Evolutionary conservation across 108 stramenopile genomes (phyloP), one percentile per base, ranked within the genome.

Genomic region (Asterionellopsis glacialis): DNA sequence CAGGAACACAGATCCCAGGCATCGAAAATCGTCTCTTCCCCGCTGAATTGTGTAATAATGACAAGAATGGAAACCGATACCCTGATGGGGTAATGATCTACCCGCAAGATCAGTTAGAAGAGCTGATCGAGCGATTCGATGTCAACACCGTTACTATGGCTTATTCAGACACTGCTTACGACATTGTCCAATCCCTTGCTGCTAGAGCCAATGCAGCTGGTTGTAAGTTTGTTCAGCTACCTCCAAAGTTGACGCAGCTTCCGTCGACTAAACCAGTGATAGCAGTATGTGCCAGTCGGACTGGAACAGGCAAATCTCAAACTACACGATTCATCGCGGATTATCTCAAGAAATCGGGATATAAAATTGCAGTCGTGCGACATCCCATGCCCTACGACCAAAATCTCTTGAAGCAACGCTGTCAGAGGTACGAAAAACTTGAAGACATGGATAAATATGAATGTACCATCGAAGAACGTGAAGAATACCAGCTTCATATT

Each of bases 361-460:
- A 64, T 65, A 74, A 50, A 23, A 49, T 78, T 41, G 77, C 65
- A 38, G 77, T 69, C 0, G 69, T 74, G 0, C 63, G 77, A 0
- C 77, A 78, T 33, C 77, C 77, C 12, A 78, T 78, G 77, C 77
- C 77, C 9, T 78, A 78, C 64, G 77, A 78, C 57, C 48, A 69
- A 49, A 47, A 49, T 28, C 44, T 78, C 15, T 41, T 70, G 27
- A 63, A 51, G 11, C 77, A 78, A 41, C 67, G 77, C 39, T 78
- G 77, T 52, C 73, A 78, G 51, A 47, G 77, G 1, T 78, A 74
- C 51, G 77, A 74, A 55, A 69, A 45, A 19, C 40, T 74, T 42
- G 69, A 78, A 45, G 77, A 78, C 49, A 60, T 79, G 48, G 74
- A 75, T n/a, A 74, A 71, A 41, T 79, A 79, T 43, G 67, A 75